Base-by-base conservation (phyloP, 192 early-diverging fungal species). In the Linnemannia elongata region DNA sequence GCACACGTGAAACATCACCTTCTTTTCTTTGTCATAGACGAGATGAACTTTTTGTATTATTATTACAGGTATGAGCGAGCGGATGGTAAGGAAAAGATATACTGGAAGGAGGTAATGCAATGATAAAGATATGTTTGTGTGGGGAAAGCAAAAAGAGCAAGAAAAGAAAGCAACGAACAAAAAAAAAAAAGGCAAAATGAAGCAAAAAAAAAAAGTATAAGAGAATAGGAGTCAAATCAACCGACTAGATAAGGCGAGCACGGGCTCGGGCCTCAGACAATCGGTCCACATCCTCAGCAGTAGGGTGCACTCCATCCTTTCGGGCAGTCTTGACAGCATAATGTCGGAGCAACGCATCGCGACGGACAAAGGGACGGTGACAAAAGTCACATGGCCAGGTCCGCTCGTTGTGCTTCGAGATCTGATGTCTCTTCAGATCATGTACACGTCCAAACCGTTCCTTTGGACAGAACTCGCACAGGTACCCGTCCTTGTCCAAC, bases 341-440 rank as follows among this genome's bases (percentile, higher is more conserved):
- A 55, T 80, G 78, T 63, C 78, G 36, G 20, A 80, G 41, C 35
- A 80, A 33, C 12, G 78, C 78, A 70, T 80, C 78, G 1, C 78
- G 78, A 27, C 78, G 69, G 42, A 80, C 78, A 60, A 80, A 80
- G 10, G 78, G 78, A 5, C 78, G 69, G 52, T 80, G 78, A 47
- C 78, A 80, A 73, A 80, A 80, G 54, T 80, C 78, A 55, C 78
- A 80, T 4, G 78, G 78, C 78, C 78, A 80, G 4, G 78, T 80
- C 55, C 45, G 72, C 36, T 80, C 78, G 71, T 73, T 73, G 78
- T 80, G 78, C 71, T 80, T 80, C 33, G 78, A 80, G 54, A 80
- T 80, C 54, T 73, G 78, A 39, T 80, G 78, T n/a, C 78, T 70
- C 39, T 80, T 80, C 54, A 80, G 39, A 42, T 80, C 78, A 42